These are phyloP conservation scores for Aspergillus ostianus DNA, from an alignment of 495 filamentous ascomycete genomes.

Conservation along the genomic window DNA sequence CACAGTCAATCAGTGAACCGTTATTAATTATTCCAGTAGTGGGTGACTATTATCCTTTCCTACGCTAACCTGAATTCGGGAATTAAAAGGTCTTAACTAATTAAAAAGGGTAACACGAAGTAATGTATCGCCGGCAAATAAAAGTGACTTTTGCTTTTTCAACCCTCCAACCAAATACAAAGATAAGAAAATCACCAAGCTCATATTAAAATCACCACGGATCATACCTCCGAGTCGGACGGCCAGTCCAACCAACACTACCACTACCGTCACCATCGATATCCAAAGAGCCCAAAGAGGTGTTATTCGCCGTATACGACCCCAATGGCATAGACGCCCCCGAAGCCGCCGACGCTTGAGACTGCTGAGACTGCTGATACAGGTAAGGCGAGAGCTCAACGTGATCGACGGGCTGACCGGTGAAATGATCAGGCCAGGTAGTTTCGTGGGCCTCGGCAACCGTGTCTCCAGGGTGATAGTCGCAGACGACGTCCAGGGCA, in stretches of 20 bases:
- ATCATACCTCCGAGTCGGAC: background rate
- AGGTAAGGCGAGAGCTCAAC: conserved; percentile 20
- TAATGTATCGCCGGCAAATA: background rate
- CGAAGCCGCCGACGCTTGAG: conserved; percentile 11
- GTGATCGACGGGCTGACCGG: conserved; percentile 7
- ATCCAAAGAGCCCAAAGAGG: conserved; percentile 6
- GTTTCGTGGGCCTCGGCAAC: conserved; percentile 18
- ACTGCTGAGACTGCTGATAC: conserved; percentile 19
- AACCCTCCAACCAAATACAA: conserved; percentile 1
- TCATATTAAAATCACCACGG: conserved; percentile 2
- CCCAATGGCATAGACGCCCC: conserved; percentile 13
- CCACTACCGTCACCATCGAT: background rate
- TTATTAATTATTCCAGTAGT: background rate
- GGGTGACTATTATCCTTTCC: background rate
- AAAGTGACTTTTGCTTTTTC: background rate
- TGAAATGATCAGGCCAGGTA: conserved; percentile 15
- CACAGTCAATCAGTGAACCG: no score
- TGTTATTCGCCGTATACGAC: conserved; percentile 17
- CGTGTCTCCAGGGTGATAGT: conserved; percentile 27
- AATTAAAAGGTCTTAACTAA: background rate
- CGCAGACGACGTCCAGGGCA: conserved; percentile 22
- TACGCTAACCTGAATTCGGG: background rate
- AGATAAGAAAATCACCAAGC: background rate
- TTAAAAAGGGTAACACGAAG: background rate
- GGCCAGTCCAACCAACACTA: background rate